These are phyloP conservation scores for Nakazawaea ishiwadae DNA, from an alignment of 805 yeast species.

Conservation along the genomic window DNA sequence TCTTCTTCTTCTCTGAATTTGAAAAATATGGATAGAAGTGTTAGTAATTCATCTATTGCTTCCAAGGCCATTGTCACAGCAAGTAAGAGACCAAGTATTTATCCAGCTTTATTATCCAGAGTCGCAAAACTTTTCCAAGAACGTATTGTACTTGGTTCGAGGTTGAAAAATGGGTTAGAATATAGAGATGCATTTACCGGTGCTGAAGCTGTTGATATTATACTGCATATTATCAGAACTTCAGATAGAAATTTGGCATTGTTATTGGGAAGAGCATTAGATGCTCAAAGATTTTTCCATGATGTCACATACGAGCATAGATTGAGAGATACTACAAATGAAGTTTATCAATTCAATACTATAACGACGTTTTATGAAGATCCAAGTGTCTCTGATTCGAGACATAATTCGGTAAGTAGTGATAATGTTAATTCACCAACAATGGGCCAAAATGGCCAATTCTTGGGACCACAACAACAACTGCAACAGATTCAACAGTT, in stretches of 20 bases:
- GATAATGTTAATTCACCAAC: constrained; percentile 7
- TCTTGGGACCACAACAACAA: constrained; percentile 4
- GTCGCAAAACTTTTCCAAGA: constrained; percentile 80
- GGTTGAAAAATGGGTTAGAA: constrained; percentile 85
- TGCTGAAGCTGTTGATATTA: constrained; percentile 86
- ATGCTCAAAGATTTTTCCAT: constrained; percentile 90
- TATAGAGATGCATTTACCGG: constrained; percentile 95
- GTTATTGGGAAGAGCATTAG: constrained; percentile 83
- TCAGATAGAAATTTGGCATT: constrained; percentile 89
- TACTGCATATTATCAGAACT: constrained; percentile 80
- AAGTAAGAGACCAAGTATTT: constrained; percentile 60
- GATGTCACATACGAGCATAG: constrained; percentile 96
- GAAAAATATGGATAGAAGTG: constrained; percentile 25
- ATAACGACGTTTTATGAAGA: constrained; percentile 33
- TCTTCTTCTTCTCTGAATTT: constrained; percentile 30
- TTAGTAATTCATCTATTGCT: constrained; percentile 25
- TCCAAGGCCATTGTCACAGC: constrained; percentile 46
- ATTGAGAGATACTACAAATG: constrained; percentile 79
- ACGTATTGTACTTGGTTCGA: constrained; percentile 63
- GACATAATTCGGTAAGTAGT: constrained; percentile 8
- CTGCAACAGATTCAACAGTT: constrained; percentile 8
- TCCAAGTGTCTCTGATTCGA: neutral
- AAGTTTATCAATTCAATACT: constrained; percentile 80
- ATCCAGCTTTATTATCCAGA: constrained; percentile 83
- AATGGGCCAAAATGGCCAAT: neutral